Base-by-base conservation (phyloP, 129 eudicot species). In the Centaurea solstitialis region DNA sequence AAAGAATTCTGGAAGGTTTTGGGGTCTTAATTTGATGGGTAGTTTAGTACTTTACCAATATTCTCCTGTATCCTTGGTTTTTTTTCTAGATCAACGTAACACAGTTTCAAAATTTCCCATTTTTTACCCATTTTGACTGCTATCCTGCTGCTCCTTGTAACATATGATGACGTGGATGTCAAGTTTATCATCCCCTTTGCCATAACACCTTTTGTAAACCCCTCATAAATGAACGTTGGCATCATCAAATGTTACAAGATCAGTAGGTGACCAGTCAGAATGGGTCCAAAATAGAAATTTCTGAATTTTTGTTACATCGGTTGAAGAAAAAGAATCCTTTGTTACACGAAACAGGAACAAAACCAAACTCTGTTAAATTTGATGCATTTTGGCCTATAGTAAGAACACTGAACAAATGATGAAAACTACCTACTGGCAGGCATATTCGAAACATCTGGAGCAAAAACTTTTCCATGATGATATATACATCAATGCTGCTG, bases 341-440 rank as follows among this genome's bases (percentile, higher is more conserved):
- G 9, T 57, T 57, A 57, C 22, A 57, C 65, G 17, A 13, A 53
- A 53, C 4, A 53, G 64, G 21, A 53, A 53, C 21, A 15, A n/a
- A 57, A 57, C 22, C 22, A 17, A 57, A 57, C 22, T 57, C 15
- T 57, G 65, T 57, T 57, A 57, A 57, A 1, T 15, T n/a, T 57
- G 3, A 57, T 17, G 65, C 65, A 57, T 57, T 17, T 57, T 57
- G 7, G 22, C 65, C 65, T 57, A 57, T 57, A 57, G 18, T 57
- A n/a, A 57, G 5, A 61, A 78, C 78, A 35, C 53, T 18, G 71
- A 53, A 70, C 5, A 17, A 78, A 68, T 70, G 21, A 80, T 68
- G 79, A 72, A 18, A 73, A 68, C 74, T 94, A 94, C 98, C 98
- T 92, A 87, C 97, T 93, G 68, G 87, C 99, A 41, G 93, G 97